These are phyloP conservation scores for Colletotrichum spaethianum DNA, from an alignment of 2,329 filamentous ascomycete species.

Conservation along the genomic window DNA sequence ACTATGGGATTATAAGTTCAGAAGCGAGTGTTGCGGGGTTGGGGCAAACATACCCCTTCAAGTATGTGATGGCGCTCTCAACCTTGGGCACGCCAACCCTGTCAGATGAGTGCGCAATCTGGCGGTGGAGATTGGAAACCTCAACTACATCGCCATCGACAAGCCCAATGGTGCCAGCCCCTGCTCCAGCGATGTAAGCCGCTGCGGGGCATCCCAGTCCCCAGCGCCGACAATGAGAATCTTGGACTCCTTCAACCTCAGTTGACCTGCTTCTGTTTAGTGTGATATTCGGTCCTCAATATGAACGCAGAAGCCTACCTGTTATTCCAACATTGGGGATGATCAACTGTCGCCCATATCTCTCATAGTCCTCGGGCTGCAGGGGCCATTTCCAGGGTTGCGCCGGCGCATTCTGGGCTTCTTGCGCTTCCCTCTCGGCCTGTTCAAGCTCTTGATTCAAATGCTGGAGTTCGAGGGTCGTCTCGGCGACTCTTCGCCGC, in stretches of 20 bases:
- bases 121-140: slow-evolving; percentile 90
- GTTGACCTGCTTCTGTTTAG: slow-evolving; percentile 72
- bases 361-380: slow-evolving; percentile 79
- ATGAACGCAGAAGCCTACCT: slow-evolving; percentile 61
- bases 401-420: slow-evolving; percentile 26
- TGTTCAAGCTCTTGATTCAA: slow-evolving; percentile 61
- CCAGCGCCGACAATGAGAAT: slow-evolving; percentile 90
- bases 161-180: slow-evolving; percentile 85
- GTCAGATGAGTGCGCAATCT: slow-evolving; percentile 83
- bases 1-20: slow-evolving; percentile 54
- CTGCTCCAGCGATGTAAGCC: slow-evolving; percentile 91
- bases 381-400: slow-evolving; percentile 76
- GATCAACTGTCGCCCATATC: slow-evolving; percentile 93
- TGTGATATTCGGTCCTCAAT: not conserved
- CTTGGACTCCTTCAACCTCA: slow-evolving; percentile 76
- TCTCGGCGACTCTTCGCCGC: slow-evolving; percentile 61
- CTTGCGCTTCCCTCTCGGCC: slow-evolving; percentile 51
- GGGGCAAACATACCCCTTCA: slow-evolving; percentile 62
- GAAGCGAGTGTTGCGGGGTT: not conserved
- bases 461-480: slow-evolving; percentile 63
- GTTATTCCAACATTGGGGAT: slow-evolving; percentile 84
- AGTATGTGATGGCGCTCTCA: slow-evolving; percentile 77
- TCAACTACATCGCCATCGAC: slow-evolving; percentile 93
- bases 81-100: slow-evolving; percentile 85
- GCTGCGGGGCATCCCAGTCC: slow-evolving; percentile 94